Evolutionary conservation across 1,284 basidiomycete species (phyloP), one percentile per base, ranked within the genome.

Genomic region (Blastosporella zonata): DNA sequence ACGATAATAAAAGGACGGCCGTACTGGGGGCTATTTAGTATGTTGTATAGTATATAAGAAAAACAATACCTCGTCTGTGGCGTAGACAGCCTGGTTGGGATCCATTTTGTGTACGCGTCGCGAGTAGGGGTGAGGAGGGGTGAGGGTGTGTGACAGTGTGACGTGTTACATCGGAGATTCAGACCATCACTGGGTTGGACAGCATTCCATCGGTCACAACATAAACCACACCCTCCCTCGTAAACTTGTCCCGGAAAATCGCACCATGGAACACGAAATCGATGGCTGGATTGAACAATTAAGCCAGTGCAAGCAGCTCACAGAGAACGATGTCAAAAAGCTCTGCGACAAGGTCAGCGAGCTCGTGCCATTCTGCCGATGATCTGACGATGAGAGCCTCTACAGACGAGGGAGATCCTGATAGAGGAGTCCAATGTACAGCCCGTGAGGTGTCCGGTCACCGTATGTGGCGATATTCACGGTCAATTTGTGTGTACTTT

Each of bases 361-460:
- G 47, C 50, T 49, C 49, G 37, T 49, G 53, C 51, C 59, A 47
- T 49, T 49, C 44, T 37, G 38, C 49, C 48, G 47, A 63, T 56
- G 56, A 61, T 55, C 58, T 56, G 33, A 52, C 51, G 51, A 50
- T 53, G 40, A 45, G 37, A 54, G 48, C 56, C 50, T 12, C 15
- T 15, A 34, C 66, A 97, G 95, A 94, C 96, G 49, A 83, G 95
- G 65, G 95, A 98, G 74, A 95, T 99, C 59, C 72, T 99, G 66
- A 94, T 97, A 83, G 93, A 95, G 66, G 93, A 97, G 74, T 94
- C 91, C 21, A 97, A 97, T 67, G 94, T 97, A 3, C 96, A 99
- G 72, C 94, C 95, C 34, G 96, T 99, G 49, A 82, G 92, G 69
- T 99, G 96, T 75, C 96, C 93, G 40, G 93, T 97, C 57, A 97